Percentiles rank a stretch among this genome's conserved stretches.
phyloP scores from a whole-genome alignment of 129 eudicot species.

The Artemisia argyi region DNA sequence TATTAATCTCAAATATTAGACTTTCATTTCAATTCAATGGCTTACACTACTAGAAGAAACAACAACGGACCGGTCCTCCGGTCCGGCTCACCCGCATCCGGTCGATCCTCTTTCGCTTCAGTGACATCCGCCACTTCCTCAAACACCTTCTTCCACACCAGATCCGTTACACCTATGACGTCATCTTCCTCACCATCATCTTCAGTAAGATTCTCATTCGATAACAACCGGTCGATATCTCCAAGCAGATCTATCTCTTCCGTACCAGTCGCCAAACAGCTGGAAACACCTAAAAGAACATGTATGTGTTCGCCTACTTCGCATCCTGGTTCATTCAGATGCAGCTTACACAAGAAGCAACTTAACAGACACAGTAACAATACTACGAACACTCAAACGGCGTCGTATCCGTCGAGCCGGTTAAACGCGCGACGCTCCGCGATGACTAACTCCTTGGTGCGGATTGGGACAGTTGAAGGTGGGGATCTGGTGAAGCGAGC shows the following conservation, averaged over 20 bases:
- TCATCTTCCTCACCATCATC: constrained; percentile 15
- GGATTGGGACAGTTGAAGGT: constrained; percentile 86
- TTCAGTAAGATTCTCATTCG: constrained; percentile 48
- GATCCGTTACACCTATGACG: constrained; percentile 40
- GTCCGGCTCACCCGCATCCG: constrained; percentile 56
- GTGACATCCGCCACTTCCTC: constrained; percentile 32
- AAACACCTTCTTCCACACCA: constrained; percentile 20
- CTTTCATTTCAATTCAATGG: constrained; percentile 37
- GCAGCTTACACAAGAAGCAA: constrained; percentile 76
- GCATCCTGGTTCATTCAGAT: constrained; percentile 93
- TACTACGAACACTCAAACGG: too few relatives aligned
- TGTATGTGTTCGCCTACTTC: constrained; percentile 96
- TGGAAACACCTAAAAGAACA: constrained; percentile 48
- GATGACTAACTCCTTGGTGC: constrained; percentile 83
- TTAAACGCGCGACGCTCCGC: constrained; percentile 82
- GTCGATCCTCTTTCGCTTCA: constrained; percentile 39
- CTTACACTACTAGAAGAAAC: constrained; percentile 49
- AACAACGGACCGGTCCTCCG: constrained; percentile 66
- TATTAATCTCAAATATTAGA: neutral
- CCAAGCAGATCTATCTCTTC: constrained; percentile 60
- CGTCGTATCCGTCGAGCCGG: constrained; percentile 54
- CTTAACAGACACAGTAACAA: too few relatives aligned
- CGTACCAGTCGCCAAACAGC: constrained; percentile 33
- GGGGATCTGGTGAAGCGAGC: constrained; percentile 85
- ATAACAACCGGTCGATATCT: constrained; percentile 36